phyloP scores from a whole-genome alignment of 2,329 filamentous ascomycete species.

The Hymenotorrendiella dingleyae region DNA sequence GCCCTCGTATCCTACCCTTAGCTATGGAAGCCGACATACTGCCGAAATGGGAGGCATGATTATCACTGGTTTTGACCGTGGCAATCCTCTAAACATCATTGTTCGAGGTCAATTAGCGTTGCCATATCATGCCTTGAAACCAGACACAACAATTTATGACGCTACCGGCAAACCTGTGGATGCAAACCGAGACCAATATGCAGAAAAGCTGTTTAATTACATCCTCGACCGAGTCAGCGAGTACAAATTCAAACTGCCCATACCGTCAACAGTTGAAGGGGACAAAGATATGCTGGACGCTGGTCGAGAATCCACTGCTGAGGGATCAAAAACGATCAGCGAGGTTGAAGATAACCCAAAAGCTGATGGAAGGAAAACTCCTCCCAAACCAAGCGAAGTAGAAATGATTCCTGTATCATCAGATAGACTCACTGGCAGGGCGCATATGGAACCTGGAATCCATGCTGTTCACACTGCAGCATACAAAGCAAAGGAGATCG shows the following conservation, averaged over 20 bases:
- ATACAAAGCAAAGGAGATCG: slow-evolving; percentile 71
- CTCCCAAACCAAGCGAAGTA: slow-evolving; percentile 31
- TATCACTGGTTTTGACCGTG: slow-evolving; percentile 91
- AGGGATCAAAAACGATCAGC: slow-evolving; percentile 65
- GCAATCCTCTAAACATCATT: slow-evolving; percentile 88
- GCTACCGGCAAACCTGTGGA: slow-evolving; percentile 73
- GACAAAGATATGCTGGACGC: slow-evolving; percentile 76
- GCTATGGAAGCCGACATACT: slow-evolving; percentile 62
- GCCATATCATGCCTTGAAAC: slow-evolving; percentile 73
- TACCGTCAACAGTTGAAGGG: slow-evolving; percentile 69
- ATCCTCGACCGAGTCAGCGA: slow-evolving; percentile 86
- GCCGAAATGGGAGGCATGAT: slow-evolving; percentile 98
- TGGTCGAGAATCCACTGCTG: slow-evolving; percentile 69
- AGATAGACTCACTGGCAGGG: slow-evolving; percentile 64
- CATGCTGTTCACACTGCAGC: slow-evolving; percentile 67
- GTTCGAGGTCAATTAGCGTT: slow-evolving; percentile 86
- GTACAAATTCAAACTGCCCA: slow-evolving; percentile 74
- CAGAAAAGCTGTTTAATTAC: slow-evolving; percentile 92
- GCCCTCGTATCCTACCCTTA: slow-evolving; percentile 48
- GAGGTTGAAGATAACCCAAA: slow-evolving; percentile 65
- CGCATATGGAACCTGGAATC: slow-evolving; percentile 65
- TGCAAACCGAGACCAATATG: slow-evolving; percentile 68
- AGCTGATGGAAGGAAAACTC: slow-evolving; percentile 34
- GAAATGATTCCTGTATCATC: slow-evolving; percentile 58
- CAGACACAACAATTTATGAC: slow-evolving; percentile 87